These are phyloP conservation scores for Moniliella sp. DNA, from an alignment of 1,284 basidiomycete genomes.

Conservation along the genomic window DNA sequence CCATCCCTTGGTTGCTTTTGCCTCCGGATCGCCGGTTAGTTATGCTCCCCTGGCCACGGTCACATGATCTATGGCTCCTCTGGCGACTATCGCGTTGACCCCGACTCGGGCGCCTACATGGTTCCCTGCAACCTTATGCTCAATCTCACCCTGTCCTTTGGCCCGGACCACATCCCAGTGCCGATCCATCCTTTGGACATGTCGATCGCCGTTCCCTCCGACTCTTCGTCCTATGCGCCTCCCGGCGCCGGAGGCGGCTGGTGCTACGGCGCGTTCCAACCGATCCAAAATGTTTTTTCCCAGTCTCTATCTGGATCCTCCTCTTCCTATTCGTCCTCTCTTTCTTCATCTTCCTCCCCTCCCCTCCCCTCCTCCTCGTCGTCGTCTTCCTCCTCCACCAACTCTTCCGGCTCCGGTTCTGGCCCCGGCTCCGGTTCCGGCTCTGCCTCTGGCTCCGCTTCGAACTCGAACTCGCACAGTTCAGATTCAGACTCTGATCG, in stretches of 20 bases:
- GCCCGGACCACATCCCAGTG: slow-evolving; percentile 6
- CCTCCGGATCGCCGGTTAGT: slow-evolving; percentile 15
- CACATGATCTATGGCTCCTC: slow-evolving; percentile 21
- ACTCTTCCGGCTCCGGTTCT: too few species aligned
- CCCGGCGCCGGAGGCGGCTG: slow-evolving; percentile 5
- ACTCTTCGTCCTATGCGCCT: too few species aligned
- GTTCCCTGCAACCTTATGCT: slow-evolving; percentile 16
- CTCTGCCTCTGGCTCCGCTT: too few species aligned
- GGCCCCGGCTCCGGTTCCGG: too few species aligned
- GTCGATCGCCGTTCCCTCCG: slow-evolving; percentile 3
- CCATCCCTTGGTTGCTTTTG: slow-evolving; percentile 13
- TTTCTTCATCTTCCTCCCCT: too few species aligned
- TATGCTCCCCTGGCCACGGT: slow-evolving; percentile 9
- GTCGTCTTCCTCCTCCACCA: too few species aligned
- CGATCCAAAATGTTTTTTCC: too few species aligned
- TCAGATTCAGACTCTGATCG: too few species aligned
- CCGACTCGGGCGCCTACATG: slow-evolving; percentile 18
- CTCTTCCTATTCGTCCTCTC: too few species aligned
- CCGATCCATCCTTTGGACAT: slow-evolving; percentile 24
- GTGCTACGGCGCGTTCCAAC: slow-evolving; percentile 23
- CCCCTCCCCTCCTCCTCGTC: too few species aligned
- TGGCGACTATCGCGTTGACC: slow-evolving; percentile 14
- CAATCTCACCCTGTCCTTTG: slow-evolving; percentile 15
- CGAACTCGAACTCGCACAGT: too few species aligned
- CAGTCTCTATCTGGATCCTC: too few species aligned